These are phyloP conservation scores for Psidium friedrichsthalianum DNA, from an alignment of 345 rosid species.

Conservation along the genomic window DNA sequence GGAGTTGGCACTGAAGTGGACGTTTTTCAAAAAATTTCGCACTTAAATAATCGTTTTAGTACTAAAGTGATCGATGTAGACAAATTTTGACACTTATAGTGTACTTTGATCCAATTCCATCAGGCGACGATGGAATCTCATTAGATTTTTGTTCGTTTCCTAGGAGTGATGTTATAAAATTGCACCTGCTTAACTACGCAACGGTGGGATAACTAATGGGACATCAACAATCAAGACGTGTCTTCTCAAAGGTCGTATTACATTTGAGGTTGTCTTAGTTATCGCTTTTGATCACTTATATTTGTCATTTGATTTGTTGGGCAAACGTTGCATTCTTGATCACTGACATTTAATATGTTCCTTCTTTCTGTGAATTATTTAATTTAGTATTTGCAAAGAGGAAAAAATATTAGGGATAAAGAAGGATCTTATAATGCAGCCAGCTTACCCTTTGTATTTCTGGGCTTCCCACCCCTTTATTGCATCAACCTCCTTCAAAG, in stretches of 20 bases:
- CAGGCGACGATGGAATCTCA: rapidly evolving
- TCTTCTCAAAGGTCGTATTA: background rate
- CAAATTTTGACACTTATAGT: too few relatives aligned
- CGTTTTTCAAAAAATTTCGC: too few relatives aligned
- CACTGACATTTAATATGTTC: too few relatives aligned
- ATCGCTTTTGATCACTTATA: background rate
- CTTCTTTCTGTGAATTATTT: too few relatives aligned
- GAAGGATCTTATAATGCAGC: too few relatives aligned
- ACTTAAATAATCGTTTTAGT: too few relatives aligned
- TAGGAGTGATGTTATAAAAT: background rate
- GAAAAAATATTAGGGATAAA: too few relatives aligned
- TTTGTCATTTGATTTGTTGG: background rate
- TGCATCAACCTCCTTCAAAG: background rate
- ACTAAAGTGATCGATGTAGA: too few relatives aligned
- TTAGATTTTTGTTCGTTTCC: background rate
- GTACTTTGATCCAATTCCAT: background rate
- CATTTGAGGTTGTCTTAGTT: background rate
- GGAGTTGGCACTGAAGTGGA: too few relatives aligned
- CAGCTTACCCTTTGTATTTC: too few relatives aligned
- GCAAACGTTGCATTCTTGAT: background rate
- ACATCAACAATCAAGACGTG: background rate
- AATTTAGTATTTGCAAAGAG: too few relatives aligned
- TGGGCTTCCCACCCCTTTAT: too few relatives aligned
- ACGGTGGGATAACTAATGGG: background rate
- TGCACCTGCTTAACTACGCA: background rate